Conservation (phyloP, 2,329 filamentous ascomycete species). For the Ophiostoma ulmi region DNA sequence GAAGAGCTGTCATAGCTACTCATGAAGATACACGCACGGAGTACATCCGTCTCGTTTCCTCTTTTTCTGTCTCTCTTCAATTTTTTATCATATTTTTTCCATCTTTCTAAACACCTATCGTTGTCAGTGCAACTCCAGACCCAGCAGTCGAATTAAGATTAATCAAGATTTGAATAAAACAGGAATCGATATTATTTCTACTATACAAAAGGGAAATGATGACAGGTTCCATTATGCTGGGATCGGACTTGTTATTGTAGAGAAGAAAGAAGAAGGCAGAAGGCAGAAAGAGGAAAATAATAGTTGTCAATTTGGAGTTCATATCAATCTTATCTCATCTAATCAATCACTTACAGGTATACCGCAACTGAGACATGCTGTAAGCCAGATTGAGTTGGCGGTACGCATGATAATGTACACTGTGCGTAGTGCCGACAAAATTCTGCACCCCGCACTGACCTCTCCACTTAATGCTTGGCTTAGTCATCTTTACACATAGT, state of each 20-base stretch:
- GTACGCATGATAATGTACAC: conserved; percentile 16
- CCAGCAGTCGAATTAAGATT: conserved; percentile 1
- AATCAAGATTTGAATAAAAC: not conserved
- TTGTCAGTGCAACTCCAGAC: conserved; percentile 10
- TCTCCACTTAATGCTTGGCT: not conserved
- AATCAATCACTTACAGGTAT: conserved; percentile 19
- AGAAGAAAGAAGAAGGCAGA: not conserved
- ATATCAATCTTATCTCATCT: conserved; percentile 23
- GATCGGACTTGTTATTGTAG: not conserved
- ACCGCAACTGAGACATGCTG: not conserved
- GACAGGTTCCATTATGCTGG: not conserved
- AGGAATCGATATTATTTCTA: not conserved
- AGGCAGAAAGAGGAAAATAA: not conserved
- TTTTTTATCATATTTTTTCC: not conserved
- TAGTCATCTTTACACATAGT: not conserved
- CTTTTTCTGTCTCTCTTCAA: not conserved
- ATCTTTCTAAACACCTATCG: not conserved
- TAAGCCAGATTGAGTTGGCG: not conserved
- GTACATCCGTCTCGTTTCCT: not conserved
- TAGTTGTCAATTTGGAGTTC: not conserved
- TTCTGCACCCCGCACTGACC: conserved; percentile 6
- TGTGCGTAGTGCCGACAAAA: conserved; percentile 14
- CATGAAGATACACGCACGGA: not conserved
- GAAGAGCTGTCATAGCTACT: not conserved
- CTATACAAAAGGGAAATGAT: conserved; percentile 2